Base-by-base conservation (phyloP, 139 green algal species). In the Dunaliella sp. region DNA sequence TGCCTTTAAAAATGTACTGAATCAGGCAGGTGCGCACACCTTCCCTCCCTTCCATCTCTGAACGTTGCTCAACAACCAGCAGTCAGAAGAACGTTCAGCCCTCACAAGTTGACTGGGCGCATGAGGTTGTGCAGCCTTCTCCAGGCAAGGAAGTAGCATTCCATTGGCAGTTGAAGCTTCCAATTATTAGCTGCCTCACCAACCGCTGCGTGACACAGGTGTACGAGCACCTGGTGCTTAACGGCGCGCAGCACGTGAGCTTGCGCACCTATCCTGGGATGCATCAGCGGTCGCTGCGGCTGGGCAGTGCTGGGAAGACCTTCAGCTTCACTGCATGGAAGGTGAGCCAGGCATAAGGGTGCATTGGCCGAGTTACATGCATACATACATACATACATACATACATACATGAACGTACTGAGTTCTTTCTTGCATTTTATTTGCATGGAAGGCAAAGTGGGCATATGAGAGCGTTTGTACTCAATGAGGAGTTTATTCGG, bases 271-370 rank as follows among this genome's bases (percentile, higher is more conserved):
- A 97, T 78, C 90, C 93, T 21, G 94, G 90, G 85, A 98, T 98
- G 95, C 31, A 1, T 35, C 84, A 94, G 36, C 90, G 94, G 36
- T 84, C 78, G 48, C 88, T 97, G 2, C 88, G 95, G 22, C 92
- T 97, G 73, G 93, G 94, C 0, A 94, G 88, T 34, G 95, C 95
- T 0, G 94, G 94, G 74, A 98, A 98, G 89, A 98, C 95, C 12
- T 98, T 98, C 85, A 92, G 84, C 32, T 95, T 98, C 87, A 98
- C 95, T 1, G 93, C 91, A 0, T 98, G 94, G 93, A 98, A 97
- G 94, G 94, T 97, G 77, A 3, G 77, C n/a, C n/a, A n/a, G n/a
- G n/a, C n/a, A n/a, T n/a, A n/a, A n/a, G n/a, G n/a, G n/a, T n/a
- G n/a, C n/a, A n/a, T n/a, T n/a, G n/a, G n/a, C n/a, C n/a, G n/a